Evolutionary conservation across 2,329 filamentous ascomycete genomes (phyloP), one percentile per base, ranked within the genome.

Genomic region (Fusarium beomiforme): DNA sequence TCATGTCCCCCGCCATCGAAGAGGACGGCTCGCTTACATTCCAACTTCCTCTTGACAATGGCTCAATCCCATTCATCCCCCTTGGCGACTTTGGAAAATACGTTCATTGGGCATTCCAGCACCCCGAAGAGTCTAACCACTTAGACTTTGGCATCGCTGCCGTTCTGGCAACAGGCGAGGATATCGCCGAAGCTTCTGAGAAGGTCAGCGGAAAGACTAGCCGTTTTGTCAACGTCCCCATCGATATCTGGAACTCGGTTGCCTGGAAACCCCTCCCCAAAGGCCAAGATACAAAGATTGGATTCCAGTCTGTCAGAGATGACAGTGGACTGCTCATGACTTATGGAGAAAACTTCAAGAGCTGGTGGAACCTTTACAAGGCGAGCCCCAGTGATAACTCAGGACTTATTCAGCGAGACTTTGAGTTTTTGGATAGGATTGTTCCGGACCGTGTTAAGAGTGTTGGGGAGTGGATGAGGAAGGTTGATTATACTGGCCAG

Each of bases 71-170:
- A 14, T 50, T 50, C 12, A 34, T 34, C 6, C 21, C 19, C 4
- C 46, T 50, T 2, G 21, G 2, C 2, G 46, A 50, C 8, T 50
- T 50, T 24, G 46, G 46, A 2, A 50, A 34, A 24, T 50, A 50
- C 14, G 16, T 50, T 0, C 6, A 34, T 1, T 50, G 46, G 46
- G 21, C 12, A 0, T 6, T 50, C 2, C 16, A 19, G 4, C 16
- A 50, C 1, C 46, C 46, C 10, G 21, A 23, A 0, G 16, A 50
- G 10, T 50, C 46, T 5, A 50, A 34, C 2, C 16, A 34, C 0
- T 23, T 50, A 1, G 46, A 50, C n/a, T 24, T 50, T 19, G 46
- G 46, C 1, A 50, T 50, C 1, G 46, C 46, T 8, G 34, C 46
- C 2, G 21, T 34, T 34, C n/a, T 50, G 2, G 46, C 29, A 5